phyloP scores from a whole-genome alignment of 768 basidiomycete species.

The Lentinula edodes region DNA sequence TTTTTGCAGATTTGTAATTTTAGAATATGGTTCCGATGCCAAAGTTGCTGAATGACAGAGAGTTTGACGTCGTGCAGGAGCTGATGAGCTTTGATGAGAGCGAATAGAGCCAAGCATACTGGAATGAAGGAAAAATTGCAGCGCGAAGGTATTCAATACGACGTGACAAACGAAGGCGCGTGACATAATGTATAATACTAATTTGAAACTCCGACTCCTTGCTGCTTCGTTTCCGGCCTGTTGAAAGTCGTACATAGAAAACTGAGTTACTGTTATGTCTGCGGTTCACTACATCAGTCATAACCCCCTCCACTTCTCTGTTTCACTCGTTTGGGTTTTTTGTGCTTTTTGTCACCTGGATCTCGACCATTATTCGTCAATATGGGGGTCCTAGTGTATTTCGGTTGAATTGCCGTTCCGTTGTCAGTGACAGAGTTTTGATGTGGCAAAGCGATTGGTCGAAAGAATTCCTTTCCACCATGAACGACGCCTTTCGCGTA shows the following conservation, averaged over 20 bases:
- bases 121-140: not conserved
- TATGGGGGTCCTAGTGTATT: constrained; percentile 36
- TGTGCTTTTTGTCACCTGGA: constrained; percentile 68
- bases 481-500: constrained; percentile 56
- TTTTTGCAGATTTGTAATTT: not conserved
- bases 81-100: not conserved
- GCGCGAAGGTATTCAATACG: not conserved
- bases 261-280: too few relatives aligned
- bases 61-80: not conserved
- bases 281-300: constrained; percentile 35
- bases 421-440: constrained; percentile 77
- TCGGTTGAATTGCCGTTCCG: constrained; percentile 54
- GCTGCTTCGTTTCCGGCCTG: too few relatives aligned
- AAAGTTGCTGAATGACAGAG: not conserved
- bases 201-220: too few relatives aligned
- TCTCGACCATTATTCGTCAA: constrained; percentile 32
- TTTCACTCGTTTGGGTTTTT: constrained; percentile 75
- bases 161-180: not conserved
- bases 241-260: too few relatives aligned
- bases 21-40: not conserved
- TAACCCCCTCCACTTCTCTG: constrained; percentile 93
- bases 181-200: not conserved
- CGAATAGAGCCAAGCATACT: not conserved
- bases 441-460: constrained; percentile 72
- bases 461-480: constrained; percentile 55